Evolutionary conservation across 805 yeast species (phyloP), one percentile per base, ranked within the genome.

Genomic region (Teunomyces funiuensis): DNA sequence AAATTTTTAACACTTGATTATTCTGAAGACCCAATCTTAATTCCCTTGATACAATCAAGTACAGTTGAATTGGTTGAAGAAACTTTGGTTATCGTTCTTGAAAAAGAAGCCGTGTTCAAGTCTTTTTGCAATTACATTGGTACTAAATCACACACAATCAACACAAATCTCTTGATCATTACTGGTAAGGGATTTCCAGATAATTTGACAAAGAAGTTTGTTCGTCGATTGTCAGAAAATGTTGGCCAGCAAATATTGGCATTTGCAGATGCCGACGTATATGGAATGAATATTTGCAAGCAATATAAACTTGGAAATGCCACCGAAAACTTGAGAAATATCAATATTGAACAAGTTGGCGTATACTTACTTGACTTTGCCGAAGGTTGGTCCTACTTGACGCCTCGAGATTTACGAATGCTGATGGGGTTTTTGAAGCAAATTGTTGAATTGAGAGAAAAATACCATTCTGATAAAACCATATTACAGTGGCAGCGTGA

Each of bases 181-280:
- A 82, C 88, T 0, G 88, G 85, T 0, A 79, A 77, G 53, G 89
- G 89, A 4, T 82, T 69, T 50, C 88, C 89, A 0, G 89, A 83
- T 54, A 51, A 65, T 9, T 57, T 74, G 5, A 81, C 88, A 0
- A 64, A 71, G 36, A 47, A 53, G 17, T 71, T 82, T 42, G 47
- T 79, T 6, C 34, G 46, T 4, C 46, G 48, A 2, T 38, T 76
- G 9, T 40, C 58, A 9, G 37, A 46, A 3, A 44, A 52, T 14
- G 45, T 58, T n/a, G 65, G 49, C 0, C 52, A 68, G 1, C 77
- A 76, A 0, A 53, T 79, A 0, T 53, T 56, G 15, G 80, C 75
- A 1, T 64, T 77, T 25, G 79, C 81, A 19, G 89, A 83, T 54
- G 73, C 83, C 11, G 89, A 83, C 49, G 76, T 84, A 2, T 79